Conservation (phyloP, 1,284 basidiomycete genomes). For the Austropuccinia psidii region DNA sequence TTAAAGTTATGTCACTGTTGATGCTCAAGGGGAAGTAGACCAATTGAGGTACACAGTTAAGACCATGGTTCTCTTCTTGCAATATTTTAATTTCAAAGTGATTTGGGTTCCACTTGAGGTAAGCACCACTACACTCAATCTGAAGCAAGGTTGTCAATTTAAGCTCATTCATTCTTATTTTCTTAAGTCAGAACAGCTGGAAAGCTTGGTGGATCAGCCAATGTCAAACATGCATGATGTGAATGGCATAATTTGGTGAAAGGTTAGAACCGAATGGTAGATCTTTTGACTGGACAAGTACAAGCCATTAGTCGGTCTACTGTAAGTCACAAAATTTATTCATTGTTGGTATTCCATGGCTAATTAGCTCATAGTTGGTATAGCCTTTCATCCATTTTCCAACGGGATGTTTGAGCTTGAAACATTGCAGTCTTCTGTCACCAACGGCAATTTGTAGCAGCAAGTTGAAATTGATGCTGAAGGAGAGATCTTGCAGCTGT, state of each 20-base stretch:
- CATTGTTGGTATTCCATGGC: no score
- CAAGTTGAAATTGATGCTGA: constrained; percentile 94
- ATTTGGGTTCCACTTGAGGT: constrained; percentile 7
- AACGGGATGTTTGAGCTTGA: neutral
- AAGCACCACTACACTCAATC: no score
- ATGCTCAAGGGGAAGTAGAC: constrained; percentile 2
- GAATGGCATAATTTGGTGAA: constrained; percentile 62
- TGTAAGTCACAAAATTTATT: neutral
- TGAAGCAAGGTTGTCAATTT: no score
- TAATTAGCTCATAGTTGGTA: neutral
- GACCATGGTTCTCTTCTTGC: constrained; percentile 12
- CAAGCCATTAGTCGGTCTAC: neutral
- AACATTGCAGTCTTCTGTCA: constrained; percentile 59
- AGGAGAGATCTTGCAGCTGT: constrained; percentile 92
- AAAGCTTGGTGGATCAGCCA: constrained; percentile 83
- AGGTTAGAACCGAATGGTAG: constrained; percentile 11
- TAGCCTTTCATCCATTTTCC: neutral
- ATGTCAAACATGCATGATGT: constrained; percentile 84
- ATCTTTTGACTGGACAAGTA: constrained; percentile 10
- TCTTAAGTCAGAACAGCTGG: constrained; percentile 67
- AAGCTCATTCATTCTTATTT: neutral
- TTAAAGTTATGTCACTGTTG: constrained; percentile 28
- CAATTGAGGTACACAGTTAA: constrained; percentile 6
- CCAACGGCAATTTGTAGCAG: constrained; percentile 84
- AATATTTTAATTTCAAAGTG: neutral